Evolutionary conservation across 495 filamentous ascomycete species (phyloP), one percentile per base, ranked within the genome.

Genomic region (Penicillium pulvis): DNA sequence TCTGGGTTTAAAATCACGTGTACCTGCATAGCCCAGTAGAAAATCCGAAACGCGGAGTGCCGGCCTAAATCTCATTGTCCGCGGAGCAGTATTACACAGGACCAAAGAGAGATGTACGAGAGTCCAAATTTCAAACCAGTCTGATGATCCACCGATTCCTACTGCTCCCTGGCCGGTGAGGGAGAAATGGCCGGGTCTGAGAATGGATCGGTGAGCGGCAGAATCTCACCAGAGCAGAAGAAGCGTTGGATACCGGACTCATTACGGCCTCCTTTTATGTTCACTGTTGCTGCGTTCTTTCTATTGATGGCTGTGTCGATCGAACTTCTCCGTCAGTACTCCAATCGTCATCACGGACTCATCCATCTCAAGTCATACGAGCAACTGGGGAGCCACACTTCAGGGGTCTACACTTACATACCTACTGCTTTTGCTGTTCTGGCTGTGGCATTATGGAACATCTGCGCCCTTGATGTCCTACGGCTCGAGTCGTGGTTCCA

Each of bases 401-500:
- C 57, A 36, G 53, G 51, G 5, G 57, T 59, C 8, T 71, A 61
- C 36, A 64, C 53, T 3, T 61, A 72, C 51, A 39, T 63, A 2
- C 70, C 70, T 4, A 62, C 65, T 9, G 42, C 53, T 12, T 39
- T 66, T 28, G 67, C 62, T 11, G 46, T 70, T 2, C 2, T 70
- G 10, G 57, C 56, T 4, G 51, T 60, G 33, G 55, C 53, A 6
- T 23, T 72, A 12, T 66, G 67, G 64, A 58, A 60, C 6, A 33
- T 70, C 4, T 66, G 51, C 17, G 58, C 60, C 30, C 53, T 57
- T 14, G 69, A 72, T 53, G 61, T 63, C 4, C 36, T 70, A 20
- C 60, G 69, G 5, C 57, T 72, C 39, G 69, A 72, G 54, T 62
- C 69, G 4, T 72, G 60, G 24, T 70, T 68, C 24, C 69, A 72